phyloP scores from a whole-genome alignment of 2,329 filamentous ascomycete species.

The Phaeosphaeriaceae sp. region DNA sequence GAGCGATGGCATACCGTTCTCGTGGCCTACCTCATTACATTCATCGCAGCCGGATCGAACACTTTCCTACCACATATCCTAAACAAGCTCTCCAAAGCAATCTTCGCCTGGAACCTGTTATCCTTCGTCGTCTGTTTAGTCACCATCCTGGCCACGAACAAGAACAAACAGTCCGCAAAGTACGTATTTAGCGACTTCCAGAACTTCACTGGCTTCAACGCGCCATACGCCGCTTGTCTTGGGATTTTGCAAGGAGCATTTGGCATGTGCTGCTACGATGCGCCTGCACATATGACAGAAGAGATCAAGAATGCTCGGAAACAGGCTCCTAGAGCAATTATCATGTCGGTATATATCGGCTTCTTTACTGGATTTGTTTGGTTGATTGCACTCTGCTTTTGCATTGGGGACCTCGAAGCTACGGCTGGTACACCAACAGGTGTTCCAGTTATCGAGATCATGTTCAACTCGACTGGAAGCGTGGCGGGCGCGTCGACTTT shows the following conservation, averaged over 20 bases:
- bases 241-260: slow-evolving; percentile 63
- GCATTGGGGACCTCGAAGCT: slow-evolving; percentile 52
- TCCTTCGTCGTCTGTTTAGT: slow-evolving; percentile 61
- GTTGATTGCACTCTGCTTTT: slow-evolving; percentile 50
- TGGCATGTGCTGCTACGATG: slow-evolving; percentile 62
- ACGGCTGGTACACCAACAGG: slow-evolving; percentile 57
- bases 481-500: slow-evolving; percentile 55
- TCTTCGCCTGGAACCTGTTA: slow-evolving; percentile 61
- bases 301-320: slow-evolving; percentile 61
- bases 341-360: slow-evolving; percentile 49
- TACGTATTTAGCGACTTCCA: slow-evolving; percentile 65
- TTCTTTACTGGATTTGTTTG: slow-evolving; percentile 50
- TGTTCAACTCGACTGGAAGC: slow-evolving; percentile 57
- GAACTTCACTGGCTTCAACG: slow-evolving; percentile 61
- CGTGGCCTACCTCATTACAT: slow-evolving; percentile 58
- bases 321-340: slow-evolving; percentile 57
- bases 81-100: slow-evolving; percentile 58
- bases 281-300: slow-evolving; percentile 61
- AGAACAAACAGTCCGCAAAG: slow-evolving; percentile 60
- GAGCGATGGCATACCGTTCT: slow-evolving; percentile 64
- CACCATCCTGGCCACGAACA: slow-evolving; percentile 61
- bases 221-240: slow-evolving; percentile 59
- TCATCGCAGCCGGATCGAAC: slow-evolving; percentile 56
- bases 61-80: slow-evolving; percentile 59
- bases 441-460: slow-evolving; percentile 61